Conservation (phyloP, 768 basidiomycete species). For the Collybia mongolica region DNA sequence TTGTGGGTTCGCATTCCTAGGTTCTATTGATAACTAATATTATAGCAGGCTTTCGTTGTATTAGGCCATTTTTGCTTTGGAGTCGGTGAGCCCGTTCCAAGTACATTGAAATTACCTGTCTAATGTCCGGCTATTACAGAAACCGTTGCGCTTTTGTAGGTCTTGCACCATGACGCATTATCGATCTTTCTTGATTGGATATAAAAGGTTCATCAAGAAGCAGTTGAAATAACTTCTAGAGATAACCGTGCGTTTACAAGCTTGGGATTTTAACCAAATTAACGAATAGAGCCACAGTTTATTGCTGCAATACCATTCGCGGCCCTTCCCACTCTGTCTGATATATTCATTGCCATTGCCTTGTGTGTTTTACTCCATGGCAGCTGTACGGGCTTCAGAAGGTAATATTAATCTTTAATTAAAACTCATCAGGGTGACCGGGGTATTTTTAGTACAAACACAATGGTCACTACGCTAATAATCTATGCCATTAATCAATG, state of each 20-base stretch:
- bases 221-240: constrained; percentile 28
- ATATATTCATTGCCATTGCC: constrained; percentile 39
- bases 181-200: not conserved
- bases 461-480: constrained; percentile 39
- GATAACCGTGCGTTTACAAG: constrained; percentile 26
- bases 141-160: constrained; percentile 30
- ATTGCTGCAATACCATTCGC: constrained; percentile 43
- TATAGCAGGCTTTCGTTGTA: constrained; percentile 21
- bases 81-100: constrained; percentile 22
- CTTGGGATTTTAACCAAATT: not conserved
- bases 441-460: constrained; percentile 32
- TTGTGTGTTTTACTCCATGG: constrained; percentile 41
- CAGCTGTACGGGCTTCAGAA: constrained; percentile 33
- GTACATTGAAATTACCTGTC: no score
- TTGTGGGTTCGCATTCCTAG: constrained; percentile 20
- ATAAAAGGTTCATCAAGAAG: constrained; percentile 33
- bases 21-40: not conserved
- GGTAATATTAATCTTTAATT: constrained; percentile 17
- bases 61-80: constrained; percentile 34
- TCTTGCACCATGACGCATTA: no score
- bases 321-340: constrained; percentile 41
- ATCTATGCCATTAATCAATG: constrained; percentile 52
- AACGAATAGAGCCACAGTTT: constrained; percentile 20
- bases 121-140: constrained; percentile 15
- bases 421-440: not conserved